Evolutionary conservation across 2,329 filamentous ascomycete genomes (phyloP), one percentile per base, ranked within the genome.

Genomic region (Aspergillus terreus): DNA sequence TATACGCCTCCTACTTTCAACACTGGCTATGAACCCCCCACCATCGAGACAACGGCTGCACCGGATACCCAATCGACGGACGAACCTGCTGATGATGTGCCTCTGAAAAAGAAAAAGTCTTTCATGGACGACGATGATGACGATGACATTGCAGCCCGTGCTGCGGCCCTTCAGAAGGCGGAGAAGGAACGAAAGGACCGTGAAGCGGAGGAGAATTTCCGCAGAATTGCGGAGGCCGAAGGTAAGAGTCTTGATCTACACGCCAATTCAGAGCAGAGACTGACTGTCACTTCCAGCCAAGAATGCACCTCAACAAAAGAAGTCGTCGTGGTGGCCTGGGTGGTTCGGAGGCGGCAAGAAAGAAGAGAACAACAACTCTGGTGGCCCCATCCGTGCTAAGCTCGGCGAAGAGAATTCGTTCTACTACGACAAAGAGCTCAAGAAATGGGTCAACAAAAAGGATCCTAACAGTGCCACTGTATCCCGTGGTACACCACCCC

Each of bases 361-460:
- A 52, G 70, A 73, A 56, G 82, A 84, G 12, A 58, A 61, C 19
- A 60, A 57, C 35, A 70, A 78, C n/a, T 62, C 63, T 45, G 60
- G 63, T 21, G 73, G 70, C 25, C 83, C 92, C n/a, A 89, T 96
- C 69, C 85, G 83, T 61, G 94, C 95, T 56, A 99, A 99, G 65
- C 82, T 99, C 7, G 95, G 92, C 55, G 95, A 99, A 71, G 84
- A 94, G 65, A 96, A 84, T 70, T 90, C 85, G 43, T 96, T 99
- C 71, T 87, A 92, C 60, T 99, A 94, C 64, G 94, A 99, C 66
- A 88, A 91, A 2, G 89, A 96, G n/a, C 81, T 96, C 47, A 95
- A 95, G 77, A 91, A 94, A 68, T 99, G 95, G 95, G 80, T 99
- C 68, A 97, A 99, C 77, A 96, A 96, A 78, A 96, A 96, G 68